These are phyloP conservation scores for Biscogniauxia marginata DNA, from an alignment of 2,329 filamentous ascomycete genomes.

Conservation along the genomic window DNA sequence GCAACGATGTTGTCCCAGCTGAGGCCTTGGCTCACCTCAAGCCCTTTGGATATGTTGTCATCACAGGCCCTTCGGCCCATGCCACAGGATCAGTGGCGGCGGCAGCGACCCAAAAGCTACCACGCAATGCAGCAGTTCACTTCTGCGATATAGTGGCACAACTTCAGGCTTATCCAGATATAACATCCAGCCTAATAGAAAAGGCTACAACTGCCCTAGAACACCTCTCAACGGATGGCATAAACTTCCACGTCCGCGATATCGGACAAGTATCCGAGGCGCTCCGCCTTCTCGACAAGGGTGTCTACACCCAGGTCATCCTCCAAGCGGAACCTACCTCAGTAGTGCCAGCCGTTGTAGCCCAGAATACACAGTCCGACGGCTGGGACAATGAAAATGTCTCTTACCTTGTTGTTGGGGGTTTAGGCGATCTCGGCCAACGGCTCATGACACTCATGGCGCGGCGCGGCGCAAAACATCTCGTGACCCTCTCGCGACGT, in stretches of 20 bases:
- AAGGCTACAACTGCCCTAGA: background rate
- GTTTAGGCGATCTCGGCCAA: slow-evolving; percentile 20
- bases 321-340: slow-evolving; percentile 4
- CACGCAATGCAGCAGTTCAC: slow-evolving; percentile 5
- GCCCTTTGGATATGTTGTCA: slow-evolving; percentile 5
- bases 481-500: slow-evolving; percentile 17
- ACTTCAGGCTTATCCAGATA: background rate
- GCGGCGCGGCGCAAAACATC: slow-evolving; percentile 13
- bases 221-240: background rate
- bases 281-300: slow-evolving; percentile 8
- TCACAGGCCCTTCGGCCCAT: background rate
- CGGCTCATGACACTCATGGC: slow-evolving; percentile 15
- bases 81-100: background rate
- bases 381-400: slow-evolving; percentile 4
- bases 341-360: background rate
- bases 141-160: slow-evolving; percentile 2
- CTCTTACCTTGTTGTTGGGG: slow-evolving; percentile 18
- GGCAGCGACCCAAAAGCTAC: background rate
- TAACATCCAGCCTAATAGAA: background rate
- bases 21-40: slow-evolving; percentile 2
- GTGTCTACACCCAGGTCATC: slow-evolving; percentile 1
- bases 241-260: background rate
- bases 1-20: slow-evolving; percentile 1
- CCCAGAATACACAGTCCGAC: background rate
- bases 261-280: slow-evolving; percentile 2